Percentiles rank a stretch among this genome's conserved stretches.
Conservation (phyloP, 148 eudicot species). For the Dysphania ambrosioides region DNA sequence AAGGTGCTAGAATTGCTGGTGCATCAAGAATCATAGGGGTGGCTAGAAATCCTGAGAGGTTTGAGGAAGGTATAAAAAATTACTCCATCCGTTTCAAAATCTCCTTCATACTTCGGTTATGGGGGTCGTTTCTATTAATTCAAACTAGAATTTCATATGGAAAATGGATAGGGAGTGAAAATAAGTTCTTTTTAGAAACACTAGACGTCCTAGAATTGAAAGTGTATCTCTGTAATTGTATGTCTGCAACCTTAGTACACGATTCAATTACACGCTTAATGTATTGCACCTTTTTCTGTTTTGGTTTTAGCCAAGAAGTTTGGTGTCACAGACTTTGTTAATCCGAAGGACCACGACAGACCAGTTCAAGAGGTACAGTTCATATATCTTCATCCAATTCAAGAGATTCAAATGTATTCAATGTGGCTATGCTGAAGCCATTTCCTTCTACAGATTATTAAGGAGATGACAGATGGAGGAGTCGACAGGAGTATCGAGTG, state of each 20-base stretch:
- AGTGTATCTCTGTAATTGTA: too few relatives aligned
- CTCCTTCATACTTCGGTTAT: not conserved
- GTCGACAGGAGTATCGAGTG: conserved; percentile 70
- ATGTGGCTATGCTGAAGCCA: not conserved
- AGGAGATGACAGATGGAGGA: conserved; percentile 73
- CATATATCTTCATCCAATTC: not conserved
- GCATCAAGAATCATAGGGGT: conserved; percentile 41
- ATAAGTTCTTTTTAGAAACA: too few relatives aligned
- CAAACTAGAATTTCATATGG: not conserved
- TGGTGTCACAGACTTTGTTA: conserved; percentile 69
- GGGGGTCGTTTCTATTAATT: too few relatives aligned
- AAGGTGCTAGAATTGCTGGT: conserved; percentile 35
- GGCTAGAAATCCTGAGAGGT: conserved; percentile 31
- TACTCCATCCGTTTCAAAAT: not conserved
- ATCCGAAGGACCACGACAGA: conserved; percentile 58
- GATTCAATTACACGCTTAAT: not conserved
- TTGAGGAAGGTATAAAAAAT: conserved; percentile 38
- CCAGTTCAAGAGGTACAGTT: conserved; percentile 56
- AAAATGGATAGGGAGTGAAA: not conserved
- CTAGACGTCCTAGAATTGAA: too few relatives aligned
- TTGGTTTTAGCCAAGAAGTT: conserved; percentile 53
- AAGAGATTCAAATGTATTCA: not conserved
- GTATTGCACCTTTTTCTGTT: not conserved
- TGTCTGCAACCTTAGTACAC: not conserved
- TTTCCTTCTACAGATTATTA: conserved; percentile 36